A percentile compares a stretch with the other conserved stretches of the same genome.
Conservation (phyloP, 257 asterid genomes). For the Euphrasia confusa region DNA sequence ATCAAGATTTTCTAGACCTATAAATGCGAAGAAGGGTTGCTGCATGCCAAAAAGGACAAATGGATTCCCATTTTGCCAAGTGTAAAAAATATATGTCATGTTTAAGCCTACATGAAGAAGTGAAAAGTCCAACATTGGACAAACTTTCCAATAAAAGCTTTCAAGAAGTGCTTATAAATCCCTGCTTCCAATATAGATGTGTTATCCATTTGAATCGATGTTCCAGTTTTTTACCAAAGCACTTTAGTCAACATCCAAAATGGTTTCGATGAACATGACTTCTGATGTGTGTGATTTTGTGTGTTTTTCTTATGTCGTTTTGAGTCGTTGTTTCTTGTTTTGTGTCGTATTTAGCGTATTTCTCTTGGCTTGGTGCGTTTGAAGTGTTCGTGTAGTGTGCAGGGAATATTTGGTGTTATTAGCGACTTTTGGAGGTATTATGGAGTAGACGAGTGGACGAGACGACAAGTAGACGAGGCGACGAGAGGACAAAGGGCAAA, state of each 20-base stretch:
- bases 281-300: too few relatives aligned
- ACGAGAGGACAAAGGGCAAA: too few relatives aligned
- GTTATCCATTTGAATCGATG: background rate
- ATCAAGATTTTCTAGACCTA: constrained; percentile 12
- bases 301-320: too few relatives aligned
- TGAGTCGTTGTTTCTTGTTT: too few relatives aligned
- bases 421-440: too few relatives aligned
- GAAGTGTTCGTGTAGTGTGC: too few relatives aligned
- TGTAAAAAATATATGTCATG: background rate
- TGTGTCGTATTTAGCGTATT: too few relatives aligned
- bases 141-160: background rate
- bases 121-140: background rate
- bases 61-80: constrained; percentile 1
- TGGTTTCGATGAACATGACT: constrained; percentile 2
- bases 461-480: too few relatives aligned
- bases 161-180: constrained; percentile 18
- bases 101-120: background rate
- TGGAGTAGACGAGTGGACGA: too few relatives aligned
- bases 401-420: too few relatives aligned
- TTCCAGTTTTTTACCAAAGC: constrained; percentile 9
- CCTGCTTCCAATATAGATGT: too few relatives aligned
- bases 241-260: constrained; percentile 1
- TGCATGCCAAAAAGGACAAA: constrained; percentile 17
- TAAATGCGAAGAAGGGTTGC: background rate
- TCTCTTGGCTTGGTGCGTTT: too few relatives aligned